Conservation (phyloP, 2,329 filamentous ascomycete species). For the Pseudocercospora vitis region DNA sequence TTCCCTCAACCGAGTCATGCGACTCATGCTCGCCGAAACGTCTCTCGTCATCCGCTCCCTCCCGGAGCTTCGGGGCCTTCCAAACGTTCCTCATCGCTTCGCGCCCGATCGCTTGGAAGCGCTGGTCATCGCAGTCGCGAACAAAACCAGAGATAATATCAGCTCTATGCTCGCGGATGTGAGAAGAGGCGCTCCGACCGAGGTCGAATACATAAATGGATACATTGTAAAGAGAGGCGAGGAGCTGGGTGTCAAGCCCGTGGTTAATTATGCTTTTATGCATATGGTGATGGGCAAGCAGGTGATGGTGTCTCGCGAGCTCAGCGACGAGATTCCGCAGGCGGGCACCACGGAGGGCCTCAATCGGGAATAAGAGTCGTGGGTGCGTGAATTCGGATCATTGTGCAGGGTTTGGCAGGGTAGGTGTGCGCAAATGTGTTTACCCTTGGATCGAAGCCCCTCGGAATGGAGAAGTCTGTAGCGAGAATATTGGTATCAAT, state of each 20-base stretch:
- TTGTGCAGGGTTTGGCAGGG: background rate
- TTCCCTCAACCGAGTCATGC: constrained; percentile 64
- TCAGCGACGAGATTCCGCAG: constrained; percentile 42
- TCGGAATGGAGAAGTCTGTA: no score
- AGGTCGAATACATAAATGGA: constrained; percentile 83
- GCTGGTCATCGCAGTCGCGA: constrained; percentile 56
- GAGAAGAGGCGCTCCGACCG: constrained; percentile 61
- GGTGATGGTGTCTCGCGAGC: constrained; percentile 45
- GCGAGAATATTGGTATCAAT: no score
- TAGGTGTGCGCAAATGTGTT: background rate
- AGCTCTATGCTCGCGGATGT: constrained; percentile 70
- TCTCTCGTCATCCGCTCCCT: constrained; percentile 68
- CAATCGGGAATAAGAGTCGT: constrained; percentile 15
- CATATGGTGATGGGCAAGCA: constrained; percentile 72
- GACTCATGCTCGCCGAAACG: constrained; percentile 72
- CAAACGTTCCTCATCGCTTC: constrained; percentile 61
- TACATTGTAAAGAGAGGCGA: constrained; percentile 76
- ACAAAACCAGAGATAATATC: constrained; percentile 56
- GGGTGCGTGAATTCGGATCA: no score
- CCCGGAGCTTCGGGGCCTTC: constrained; percentile 68
- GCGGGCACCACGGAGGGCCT: constrained; percentile 3
- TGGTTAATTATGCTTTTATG: constrained; percentile 71
- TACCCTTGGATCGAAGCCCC: background rate
- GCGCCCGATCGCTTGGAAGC: constrained; percentile 62
- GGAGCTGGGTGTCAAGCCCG: constrained; percentile 69